Evolutionary conservation across 169 alveolate species (phyloP).

Genomic region (Plasmodium falciparum): DNA sequence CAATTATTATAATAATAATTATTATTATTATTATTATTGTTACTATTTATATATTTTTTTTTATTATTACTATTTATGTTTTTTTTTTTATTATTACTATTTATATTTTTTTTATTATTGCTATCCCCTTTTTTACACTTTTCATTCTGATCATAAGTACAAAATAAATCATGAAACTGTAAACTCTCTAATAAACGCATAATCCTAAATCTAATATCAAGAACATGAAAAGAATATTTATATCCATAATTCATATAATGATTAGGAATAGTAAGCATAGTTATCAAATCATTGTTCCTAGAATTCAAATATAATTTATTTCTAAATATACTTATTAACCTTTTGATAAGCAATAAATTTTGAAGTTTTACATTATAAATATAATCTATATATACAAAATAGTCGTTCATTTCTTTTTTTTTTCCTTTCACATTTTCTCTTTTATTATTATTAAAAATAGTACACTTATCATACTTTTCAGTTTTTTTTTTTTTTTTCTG

Average conservation of each 20-base stretch:
- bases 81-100: too few relatives aligned
- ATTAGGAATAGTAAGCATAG: conserved; percentile 58
- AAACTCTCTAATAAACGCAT: conserved; percentile 50
- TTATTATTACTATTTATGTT: too few relatives aligned
- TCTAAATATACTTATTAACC: conserved; percentile 59
- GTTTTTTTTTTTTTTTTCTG: neutral
- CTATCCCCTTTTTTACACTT: neutral
- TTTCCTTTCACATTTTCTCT: neutral
- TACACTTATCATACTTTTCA: neutral
- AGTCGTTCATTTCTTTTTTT: neutral
- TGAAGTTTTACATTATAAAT: conserved; percentile 53
- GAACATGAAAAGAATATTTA: conserved; percentile 60
- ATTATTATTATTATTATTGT: too few relatives aligned
- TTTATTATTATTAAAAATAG: neutral
- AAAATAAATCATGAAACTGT: conserved; percentile 12
- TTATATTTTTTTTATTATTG: too few relatives aligned
- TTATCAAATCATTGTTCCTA: conserved; percentile 35
- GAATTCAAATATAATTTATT: conserved; percentile 49
- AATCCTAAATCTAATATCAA: conserved; percentile 63
- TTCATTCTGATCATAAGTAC: neutral
- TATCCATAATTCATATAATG: conserved; percentile 63
- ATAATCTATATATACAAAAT: conserved; percentile 30
- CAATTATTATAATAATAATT: neutral
- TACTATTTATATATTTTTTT: neutral
- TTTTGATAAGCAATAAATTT: conserved; percentile 50